Conservation (phyloP, 495 filamentous ascomycete genomes). For the Darksidea phi region DNA sequence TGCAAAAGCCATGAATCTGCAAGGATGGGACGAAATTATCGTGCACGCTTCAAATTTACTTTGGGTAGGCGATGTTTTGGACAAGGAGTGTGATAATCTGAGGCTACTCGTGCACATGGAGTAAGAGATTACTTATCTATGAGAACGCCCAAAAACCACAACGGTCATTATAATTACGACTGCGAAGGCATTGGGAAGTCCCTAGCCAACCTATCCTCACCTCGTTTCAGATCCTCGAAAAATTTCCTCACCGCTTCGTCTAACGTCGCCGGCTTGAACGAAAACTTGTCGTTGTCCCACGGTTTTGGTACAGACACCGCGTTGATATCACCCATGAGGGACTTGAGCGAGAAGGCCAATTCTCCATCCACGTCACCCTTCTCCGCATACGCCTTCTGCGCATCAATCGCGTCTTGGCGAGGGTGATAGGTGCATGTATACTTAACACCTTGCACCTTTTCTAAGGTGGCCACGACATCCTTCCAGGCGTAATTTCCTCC, state of each 20-base stretch:
- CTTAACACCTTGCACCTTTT: slow-evolving; percentile 16
- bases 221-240: slow-evolving; percentile 14
- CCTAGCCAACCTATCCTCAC: slow-evolving; percentile 11
- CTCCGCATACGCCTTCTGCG: slow-evolving; percentile 5
- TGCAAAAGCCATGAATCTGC: not conserved
- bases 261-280: slow-evolving; percentile 16
- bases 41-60: slow-evolving; percentile 16
- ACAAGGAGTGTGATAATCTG: slow-evolving; percentile 9
- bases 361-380: slow-evolving; percentile 21
- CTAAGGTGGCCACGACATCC: slow-evolving; percentile 12
- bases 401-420: slow-evolving; percentile 12
- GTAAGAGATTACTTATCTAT: slow-evolving; percentile 13
- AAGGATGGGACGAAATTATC: slow-evolving; percentile 16
- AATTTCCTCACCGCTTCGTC: slow-evolving; percentile 10
- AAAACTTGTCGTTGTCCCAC: slow-evolving; percentile 25
- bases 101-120: slow-evolving; percentile 11
- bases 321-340: slow-evolving; percentile 2
- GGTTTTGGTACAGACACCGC: slow-evolving; percentile 2
- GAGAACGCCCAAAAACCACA: slow-evolving; percentile 13
- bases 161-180: slow-evolving; percentile 8
- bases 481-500: slow-evolving; percentile 2
- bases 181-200: slow-evolving; percentile 13
- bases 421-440: slow-evolving; percentile 8
- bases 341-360: slow-evolving; percentile 11
- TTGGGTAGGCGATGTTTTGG: slow-evolving; percentile 11